A percentile compares a stretch with the other conserved stretches of the same genome.
Evolutionary conservation across 805 yeast species (phyloP).

Genomic region (Nakazawaea ernobii): DNA sequence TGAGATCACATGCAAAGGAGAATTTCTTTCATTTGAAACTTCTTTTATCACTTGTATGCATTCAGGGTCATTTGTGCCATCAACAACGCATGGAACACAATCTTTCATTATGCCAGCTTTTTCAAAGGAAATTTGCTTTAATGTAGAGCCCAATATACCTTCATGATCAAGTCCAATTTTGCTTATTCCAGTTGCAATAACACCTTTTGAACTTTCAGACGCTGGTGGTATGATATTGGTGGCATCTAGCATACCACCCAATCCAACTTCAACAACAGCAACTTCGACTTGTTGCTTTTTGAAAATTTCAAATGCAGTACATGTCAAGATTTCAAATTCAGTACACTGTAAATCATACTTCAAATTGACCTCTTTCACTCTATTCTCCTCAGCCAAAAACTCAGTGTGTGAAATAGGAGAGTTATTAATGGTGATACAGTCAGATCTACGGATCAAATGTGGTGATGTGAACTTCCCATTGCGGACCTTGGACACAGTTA

Average conservation of each 20-base stretch:
- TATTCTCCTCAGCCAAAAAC: constrained; percentile 39
- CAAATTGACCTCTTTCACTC: constrained; percentile 36
- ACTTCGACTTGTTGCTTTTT: constrained; percentile 50
- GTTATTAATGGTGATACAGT: constrained; percentile 67
- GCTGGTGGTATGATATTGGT: constrained; percentile 60
- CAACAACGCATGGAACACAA: constrained; percentile 60
- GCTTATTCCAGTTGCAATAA: constrained; percentile 67
- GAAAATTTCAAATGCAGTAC: constrained; percentile 78
- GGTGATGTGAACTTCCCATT: constrained; percentile 90
- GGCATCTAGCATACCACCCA: constrained; percentile 88
- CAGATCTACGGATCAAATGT: constrained; percentile 67
- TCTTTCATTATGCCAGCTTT: constrained; percentile 83
- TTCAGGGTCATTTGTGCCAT: constrained; percentile 52
- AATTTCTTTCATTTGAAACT: constrained; percentile 27
- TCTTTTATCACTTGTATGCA: constrained; percentile 43
- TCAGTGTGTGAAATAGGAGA: constrained; percentile 39
- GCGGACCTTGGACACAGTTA: constrained; percentile 39
- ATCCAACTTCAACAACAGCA: constrained; percentile 90
- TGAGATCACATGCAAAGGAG: constrained; percentile 20
- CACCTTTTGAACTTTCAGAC: constrained; percentile 23
- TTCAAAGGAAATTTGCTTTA: constrained; percentile 62
- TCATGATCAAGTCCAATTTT: constrained; percentile 88
- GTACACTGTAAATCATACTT: constrained; percentile 56
- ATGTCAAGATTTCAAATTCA: constrained; percentile 83
- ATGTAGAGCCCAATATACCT: constrained; percentile 59